Evolutionary conservation across 129 eudicot species (phyloP), one percentile per base, ranked within the genome.

Genomic region (Ambrosia artemisiifolia): DNA sequence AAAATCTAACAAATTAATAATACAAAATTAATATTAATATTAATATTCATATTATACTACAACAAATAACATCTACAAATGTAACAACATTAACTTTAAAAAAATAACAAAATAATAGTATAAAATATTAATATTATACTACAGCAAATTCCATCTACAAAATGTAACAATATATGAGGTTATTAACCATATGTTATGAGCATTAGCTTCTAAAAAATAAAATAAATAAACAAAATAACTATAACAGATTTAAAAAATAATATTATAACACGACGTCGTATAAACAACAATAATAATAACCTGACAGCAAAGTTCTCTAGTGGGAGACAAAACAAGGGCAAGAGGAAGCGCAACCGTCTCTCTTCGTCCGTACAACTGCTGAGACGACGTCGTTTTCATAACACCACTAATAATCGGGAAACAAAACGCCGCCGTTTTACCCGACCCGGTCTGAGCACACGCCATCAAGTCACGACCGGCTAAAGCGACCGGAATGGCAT

Each of bases 391-490:
- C 2, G 53, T 60, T 57, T 65, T 86, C 86, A 88, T 3, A 44
- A 91, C 79, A 47, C 97, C 97, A 75, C 77, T 33, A 0, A 91
- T 91, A 47, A 91, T 86, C 28, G 97, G 97, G 43, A 91, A 91
- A 53, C 97, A 91, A 66, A 91, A 91, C 42, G 97, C 96, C 0
- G 97, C 97, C 16, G 97, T 91, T 77, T 91, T 91, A 0, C 97
- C 97, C 0, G 96, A 88, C 14, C 97, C 97, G 2, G 97, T 91
- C 73, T 91, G 97, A 1, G 97, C 97, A 77, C 97, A 91, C 19
- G 97, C 97, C 97, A 91, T 91, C 75, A 91, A 69, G 53, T 91
- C 97, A 18, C 97, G 67, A 13, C 97, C 96, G 0, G 86, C 89
- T 38, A 88, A 10, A 4, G 90, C 86, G 7, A 88, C 87, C 8